A percentile compares a stretch with the other conserved stretches of the same genome.
phyloP scores from a whole-genome alignment of 2,329 filamentous ascomycete species.

The Diaporthe destruens region DNA sequence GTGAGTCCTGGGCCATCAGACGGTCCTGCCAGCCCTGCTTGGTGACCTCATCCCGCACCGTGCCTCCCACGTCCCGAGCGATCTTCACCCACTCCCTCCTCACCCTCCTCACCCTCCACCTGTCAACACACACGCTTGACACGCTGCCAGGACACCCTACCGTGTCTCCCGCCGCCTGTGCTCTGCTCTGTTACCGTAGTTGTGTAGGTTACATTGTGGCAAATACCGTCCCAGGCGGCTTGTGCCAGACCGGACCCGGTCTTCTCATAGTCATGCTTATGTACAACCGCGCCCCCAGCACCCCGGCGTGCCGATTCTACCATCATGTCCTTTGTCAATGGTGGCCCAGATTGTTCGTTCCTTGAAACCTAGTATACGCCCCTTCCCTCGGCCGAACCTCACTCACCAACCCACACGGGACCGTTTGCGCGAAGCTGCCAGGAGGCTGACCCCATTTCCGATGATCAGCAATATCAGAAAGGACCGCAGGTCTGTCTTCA shows the following conservation, averaged over 20 bases:
- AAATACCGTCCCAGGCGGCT: constrained; percentile 14
- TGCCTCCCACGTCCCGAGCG: constrained; percentile 11
- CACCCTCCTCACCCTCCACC: constrained; percentile 20
- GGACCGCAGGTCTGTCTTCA: constrained; percentile 65
- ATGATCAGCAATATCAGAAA: constrained; percentile 62
- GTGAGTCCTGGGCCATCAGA: background rate
- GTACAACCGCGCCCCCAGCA: constrained; percentile 11
- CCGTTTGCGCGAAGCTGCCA: constrained; percentile 63
- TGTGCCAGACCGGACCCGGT: background rate
- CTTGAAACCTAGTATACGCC: background rate
- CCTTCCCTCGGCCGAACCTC: constrained; percentile 58
- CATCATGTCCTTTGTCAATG: constrained; percentile 36
- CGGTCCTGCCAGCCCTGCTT: constrained; percentile 37
- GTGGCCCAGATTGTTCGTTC: background rate
- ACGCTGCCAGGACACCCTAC: too few relatives aligned
- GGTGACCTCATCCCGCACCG: constrained; percentile 41
- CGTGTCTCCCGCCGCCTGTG: background rate
- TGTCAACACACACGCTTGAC: too few relatives aligned
- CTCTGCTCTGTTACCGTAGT: background rate
- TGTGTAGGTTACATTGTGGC: constrained; percentile 38
- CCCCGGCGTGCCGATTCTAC: background rate
- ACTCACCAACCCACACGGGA: constrained; percentile 65
- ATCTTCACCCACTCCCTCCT: constrained; percentile 25
- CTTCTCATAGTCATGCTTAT: constrained; percentile 4
- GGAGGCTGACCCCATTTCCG: constrained; percentile 54